Percentiles rank a stretch among this genome's conserved stretches.
These are phyloP conservation scores for Plenodomus biglobosus DNA, from an alignment of 2,329 filamentous ascomycete species.

Conservation along the genomic window DNA sequence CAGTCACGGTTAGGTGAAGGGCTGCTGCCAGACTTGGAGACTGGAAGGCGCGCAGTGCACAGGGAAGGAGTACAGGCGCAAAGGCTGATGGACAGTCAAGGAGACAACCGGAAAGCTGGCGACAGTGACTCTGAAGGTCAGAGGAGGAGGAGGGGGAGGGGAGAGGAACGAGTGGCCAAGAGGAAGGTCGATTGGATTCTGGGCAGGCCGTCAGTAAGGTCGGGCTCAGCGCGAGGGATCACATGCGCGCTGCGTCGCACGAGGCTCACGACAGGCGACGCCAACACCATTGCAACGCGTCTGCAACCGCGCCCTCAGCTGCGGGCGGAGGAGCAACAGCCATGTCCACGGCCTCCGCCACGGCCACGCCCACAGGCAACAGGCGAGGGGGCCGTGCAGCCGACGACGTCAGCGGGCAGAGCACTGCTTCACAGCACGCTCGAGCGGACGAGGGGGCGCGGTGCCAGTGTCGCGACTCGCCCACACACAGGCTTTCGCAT, in stretches of 20 bases:
- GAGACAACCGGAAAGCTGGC: slow-evolving; percentile 34
- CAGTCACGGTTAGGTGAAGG: slow-evolving; percentile 15
- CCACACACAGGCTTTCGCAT: no score
- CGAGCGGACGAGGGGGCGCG: no score
- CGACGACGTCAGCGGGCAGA: slow-evolving; percentile 23
- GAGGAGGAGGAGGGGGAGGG: slow-evolving; percentile 15
- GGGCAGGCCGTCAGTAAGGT: slow-evolving; percentile 30
- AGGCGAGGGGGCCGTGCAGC: slow-evolving; percentile 17
- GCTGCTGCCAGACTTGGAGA: slow-evolving; percentile 13
- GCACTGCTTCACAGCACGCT: slow-evolving; percentile 3
- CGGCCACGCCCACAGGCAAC: no score
- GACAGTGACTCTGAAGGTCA: slow-evolving; percentile 35
- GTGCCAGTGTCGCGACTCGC: no score
- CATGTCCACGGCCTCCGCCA: background rate
- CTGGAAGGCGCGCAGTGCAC: slow-evolving; percentile 20
- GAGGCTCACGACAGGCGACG: slow-evolving; percentile 20
- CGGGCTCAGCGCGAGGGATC: slow-evolving; percentile 24
- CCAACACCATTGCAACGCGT: slow-evolving; percentile 4
- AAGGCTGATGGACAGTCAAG: slow-evolving; percentile 22
- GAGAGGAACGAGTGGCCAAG: slow-evolving; percentile 38
- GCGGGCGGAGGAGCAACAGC: background rate
- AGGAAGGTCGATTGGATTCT: slow-evolving; percentile 35
- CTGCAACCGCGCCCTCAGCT: slow-evolving; percentile 3
- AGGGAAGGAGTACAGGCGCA: slow-evolving; percentile 23
- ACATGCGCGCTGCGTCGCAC: slow-evolving; percentile 37